Evolutionary conservation across 164 flowering plant species (phyloP), one percentile per base, ranked within the genome.

Genomic region (Vitis rotundifolia): DNA sequence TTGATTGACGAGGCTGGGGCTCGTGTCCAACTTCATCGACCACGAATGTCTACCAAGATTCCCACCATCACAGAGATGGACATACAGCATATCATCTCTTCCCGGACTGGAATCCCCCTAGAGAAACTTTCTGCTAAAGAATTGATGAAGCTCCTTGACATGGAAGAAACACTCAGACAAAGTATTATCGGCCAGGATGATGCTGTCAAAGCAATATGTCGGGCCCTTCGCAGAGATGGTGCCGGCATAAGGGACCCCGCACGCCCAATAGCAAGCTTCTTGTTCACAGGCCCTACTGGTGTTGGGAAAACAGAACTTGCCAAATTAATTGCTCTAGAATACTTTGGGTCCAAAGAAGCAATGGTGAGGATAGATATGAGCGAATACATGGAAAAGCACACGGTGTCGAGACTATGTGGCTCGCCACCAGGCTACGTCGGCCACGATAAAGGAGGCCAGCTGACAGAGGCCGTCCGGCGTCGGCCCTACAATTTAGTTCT

Each of bases 221-320:
- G 76, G 16, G 85, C 85, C 13, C 71, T 85, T 12, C 75, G 77
- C 12, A 71, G 85, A 8, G 77, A 78, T 11, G 68, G 85, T 10
- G 81, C 68, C 9, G 88, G 88, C 13, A 31, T 83, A 0, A 76
- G 64, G 28, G 64, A 79, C 48, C 86, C 79, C 0, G 61, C 55
- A 14, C 79, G 72, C 3, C 89, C 85, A 7, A 78, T 79, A 4
- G 85, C 72, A 2, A 66, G 79, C 47, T 81, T 83, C 72, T 22
- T 85, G 12, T 83, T 85, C 56, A 18, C 78, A 3, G 86, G 89
- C 2, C 81, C 85, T n/a, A 85, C 84, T 0, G 86, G 86, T 14
- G 83, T 84, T 0, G 87, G 85, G 14, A 84, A 84, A 47, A 59
- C 87, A 2, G 83, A 81, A 62, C 75, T 81, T 2, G 83, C 80